phyloP scores from a whole-genome alignment of 192 early-diverging fungal species.

The Neocallimastix lanati region DNA sequence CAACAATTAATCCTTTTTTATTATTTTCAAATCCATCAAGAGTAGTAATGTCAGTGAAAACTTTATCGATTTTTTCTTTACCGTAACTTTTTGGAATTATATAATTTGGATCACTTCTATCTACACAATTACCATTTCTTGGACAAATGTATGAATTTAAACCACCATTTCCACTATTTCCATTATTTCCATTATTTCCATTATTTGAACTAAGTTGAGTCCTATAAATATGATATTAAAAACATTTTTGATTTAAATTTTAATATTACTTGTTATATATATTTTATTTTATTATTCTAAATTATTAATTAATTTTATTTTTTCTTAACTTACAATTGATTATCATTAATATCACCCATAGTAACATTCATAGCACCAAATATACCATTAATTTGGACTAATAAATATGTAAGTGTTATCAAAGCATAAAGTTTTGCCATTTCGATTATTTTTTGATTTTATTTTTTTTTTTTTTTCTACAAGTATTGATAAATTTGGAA shows the following conservation, averaged over 20 bases:
- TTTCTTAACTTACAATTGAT: background rate
- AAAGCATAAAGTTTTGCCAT: background rate
- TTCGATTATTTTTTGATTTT: too few relatives aligned
- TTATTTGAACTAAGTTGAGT: too few relatives aligned
- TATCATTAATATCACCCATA: background rate
- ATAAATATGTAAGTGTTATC: background rate
- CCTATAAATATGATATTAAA: background rate
- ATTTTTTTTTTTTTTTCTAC: background rate
- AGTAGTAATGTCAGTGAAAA: background rate
- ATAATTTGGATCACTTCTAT: background rate
- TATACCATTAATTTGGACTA: background rate
- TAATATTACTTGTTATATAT: too few relatives aligned
- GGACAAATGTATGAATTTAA: background rate
- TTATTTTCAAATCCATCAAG: background rate
- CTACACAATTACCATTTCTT: background rate
- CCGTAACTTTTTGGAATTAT: background rate
- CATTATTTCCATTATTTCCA: background rate
- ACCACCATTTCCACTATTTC: background rate
- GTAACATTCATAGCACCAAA: background rate
- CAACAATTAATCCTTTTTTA: background rate
- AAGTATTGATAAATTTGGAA: too few relatives aligned
- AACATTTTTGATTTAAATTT: too few relatives aligned
- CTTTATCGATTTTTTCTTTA: background rate
- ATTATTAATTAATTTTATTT: background rate
- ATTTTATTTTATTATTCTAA: background rate